Conservation (phyloP, 2,329 filamentous ascomycete genomes). For the Curvularia sp. region DNA sequence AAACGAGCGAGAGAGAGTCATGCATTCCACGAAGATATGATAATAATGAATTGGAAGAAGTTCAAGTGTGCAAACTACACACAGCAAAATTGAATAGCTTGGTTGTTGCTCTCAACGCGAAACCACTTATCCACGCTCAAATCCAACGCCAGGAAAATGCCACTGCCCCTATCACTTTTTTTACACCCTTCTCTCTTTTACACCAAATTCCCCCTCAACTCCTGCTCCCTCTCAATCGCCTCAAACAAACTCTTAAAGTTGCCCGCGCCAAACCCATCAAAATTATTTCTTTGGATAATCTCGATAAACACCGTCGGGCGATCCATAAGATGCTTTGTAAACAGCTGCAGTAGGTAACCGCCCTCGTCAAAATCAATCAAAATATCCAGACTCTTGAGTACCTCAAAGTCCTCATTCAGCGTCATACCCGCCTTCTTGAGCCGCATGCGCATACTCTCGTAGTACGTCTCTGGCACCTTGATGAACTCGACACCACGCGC, state of each 20-base stretch:
- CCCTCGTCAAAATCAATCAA: constrained; percentile 94
- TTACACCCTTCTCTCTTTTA: constrained; percentile 12
- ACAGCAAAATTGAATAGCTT: background rate
- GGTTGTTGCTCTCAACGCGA: too few species aligned
- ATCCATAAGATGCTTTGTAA: constrained; percentile 82
- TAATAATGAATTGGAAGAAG: background rate
- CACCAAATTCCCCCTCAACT: constrained; percentile 76
- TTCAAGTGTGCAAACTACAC: background rate
- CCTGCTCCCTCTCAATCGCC: constrained; percentile 93
- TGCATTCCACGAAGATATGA: background rate
- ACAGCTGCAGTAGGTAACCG: constrained; percentile 76
- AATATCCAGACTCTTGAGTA: constrained; percentile 79
- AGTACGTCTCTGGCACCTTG: constrained; percentile 85
- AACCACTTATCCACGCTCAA: background rate
- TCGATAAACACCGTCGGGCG: constrained; percentile 94
- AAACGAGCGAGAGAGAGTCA: background rate
- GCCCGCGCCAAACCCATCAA: constrained; percentile 90
- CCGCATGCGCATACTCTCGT: constrained; percentile 75
- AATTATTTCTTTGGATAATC: constrained; percentile 91
- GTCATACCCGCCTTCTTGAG: constrained; percentile 67
- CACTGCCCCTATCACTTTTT: background rate
- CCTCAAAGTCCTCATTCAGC: constrained; percentile 80
- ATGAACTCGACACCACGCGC: constrained; percentile 95
- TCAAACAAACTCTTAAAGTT: constrained; percentile 97
- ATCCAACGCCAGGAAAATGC: constrained; percentile 4